Evolutionary conservation across 805 yeast genomes (phyloP), one percentile per base, ranked within the genome.

Genomic region (Candida hungchunana): DNA sequence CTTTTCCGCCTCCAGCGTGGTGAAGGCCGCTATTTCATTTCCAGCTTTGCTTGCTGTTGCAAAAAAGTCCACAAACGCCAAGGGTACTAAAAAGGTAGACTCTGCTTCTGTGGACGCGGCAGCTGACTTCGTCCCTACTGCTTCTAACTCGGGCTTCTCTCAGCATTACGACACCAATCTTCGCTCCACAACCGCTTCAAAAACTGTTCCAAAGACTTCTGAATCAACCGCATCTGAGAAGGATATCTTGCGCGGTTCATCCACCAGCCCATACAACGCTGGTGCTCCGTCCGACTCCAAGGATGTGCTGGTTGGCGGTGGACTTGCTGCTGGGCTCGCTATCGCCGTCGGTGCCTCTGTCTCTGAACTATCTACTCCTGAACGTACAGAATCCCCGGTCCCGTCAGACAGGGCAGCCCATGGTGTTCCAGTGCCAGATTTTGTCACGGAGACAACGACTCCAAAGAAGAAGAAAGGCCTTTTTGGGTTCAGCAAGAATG

Each of bases 121-220:
- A 24, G 24, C 27, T 15, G 30, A 26, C 4, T 17, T 31, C 17
- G 30, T 26, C 15, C 19, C 40, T 13, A 27, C 35, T n/a, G 24
- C 34, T 19, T 22, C 34, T 9, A 22, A 26, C 13, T 37, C 51
- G 10, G 46, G 48, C 2, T 45, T 34, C 22, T 24, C 39, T 14
- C 35, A 40, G 18, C 37, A 36, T 17, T 39, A 30, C n/a, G 38
- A 39, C 10, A 26, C 41, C 15, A 27, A 28, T 10, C n/a, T 26
- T 18, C 39, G 36, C 5, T 37, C 48, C 7, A 43, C 51, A 7
- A 29, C 34, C 19, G 55, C 51, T 22, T 48, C 54, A 25, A 47
- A 50, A 34, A 19, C 33, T 19, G 42, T 44, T 22, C 51, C 51
- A 12, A 25, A 19, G n/a, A 44, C 50, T 6, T 17, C 26, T 21